Conservation (phyloP, 2,329 filamentous ascomycete genomes). For the Paracamarosporium sp. region DNA sequence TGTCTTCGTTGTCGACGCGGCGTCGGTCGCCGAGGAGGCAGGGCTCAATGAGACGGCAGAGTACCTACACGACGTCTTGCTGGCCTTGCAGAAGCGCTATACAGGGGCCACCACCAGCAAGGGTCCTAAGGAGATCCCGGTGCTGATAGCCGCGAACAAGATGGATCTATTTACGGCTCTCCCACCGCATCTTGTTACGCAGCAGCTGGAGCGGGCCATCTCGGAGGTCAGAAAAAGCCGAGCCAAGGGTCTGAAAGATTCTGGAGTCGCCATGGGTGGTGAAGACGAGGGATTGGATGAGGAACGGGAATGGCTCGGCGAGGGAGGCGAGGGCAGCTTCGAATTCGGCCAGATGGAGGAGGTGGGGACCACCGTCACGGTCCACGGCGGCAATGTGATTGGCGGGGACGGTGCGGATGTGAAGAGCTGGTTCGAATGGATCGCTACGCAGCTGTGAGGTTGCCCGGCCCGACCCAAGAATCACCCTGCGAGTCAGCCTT, state of each 20-base stretch:
- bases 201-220: slow-evolving; percentile 80
- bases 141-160: slow-evolving; percentile 93
- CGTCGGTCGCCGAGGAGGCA: slow-evolving; percentile 51
- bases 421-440: slow-evolving; percentile 90
- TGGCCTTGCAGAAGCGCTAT: slow-evolving; percentile 78
- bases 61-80: slow-evolving; percentile 89
- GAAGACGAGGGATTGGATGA: slow-evolving; percentile 66
- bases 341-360: slow-evolving; percentile 83
- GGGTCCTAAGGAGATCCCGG: slow-evolving; percentile 66
- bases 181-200: slow-evolving; percentile 76
- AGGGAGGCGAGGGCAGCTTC: slow-evolving; percentile 79
- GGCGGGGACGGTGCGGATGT: slow-evolving; percentile 71
- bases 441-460: slow-evolving; percentile 72
- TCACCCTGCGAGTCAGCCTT: slow-evolving; percentile 5
- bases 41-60: slow-evolving; percentile 75
- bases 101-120: slow-evolving; percentile 64
- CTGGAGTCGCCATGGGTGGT: slow-evolving; percentile 70
- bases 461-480: not conserved
- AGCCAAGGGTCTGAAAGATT: slow-evolving; percentile 80
- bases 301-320: slow-evolving; percentile 79
- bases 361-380: slow-evolving; percentile 78
- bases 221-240: slow-evolving; percentile 76
- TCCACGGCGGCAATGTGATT: slow-evolving; percentile 75
- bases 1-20: slow-evolving; percentile 89
- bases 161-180: slow-evolving; percentile 93